Evolutionary conservation across 345 rosid species (phyloP), one percentile per base, ranked within the genome.

Genomic region (Citrus australasica): DNA sequence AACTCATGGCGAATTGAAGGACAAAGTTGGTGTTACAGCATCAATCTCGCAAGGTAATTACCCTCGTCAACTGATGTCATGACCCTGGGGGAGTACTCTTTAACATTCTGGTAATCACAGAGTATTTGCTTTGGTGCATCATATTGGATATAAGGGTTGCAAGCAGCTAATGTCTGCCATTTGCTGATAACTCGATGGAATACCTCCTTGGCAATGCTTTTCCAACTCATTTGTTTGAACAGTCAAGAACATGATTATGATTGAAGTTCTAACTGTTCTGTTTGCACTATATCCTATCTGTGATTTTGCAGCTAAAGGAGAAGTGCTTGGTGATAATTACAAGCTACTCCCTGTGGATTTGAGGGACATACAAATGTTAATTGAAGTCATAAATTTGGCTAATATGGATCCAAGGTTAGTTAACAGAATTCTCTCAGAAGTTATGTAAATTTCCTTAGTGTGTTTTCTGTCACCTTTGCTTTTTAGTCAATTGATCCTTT

Each of bases 271-370:
- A 7, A 40, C 28, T 70, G 42, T 76, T 76, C 67, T 69, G 30
- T 56, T 82, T 72, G 9, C 75, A 40, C 66, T 67, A 25, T 51
- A 48, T 73, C 42, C 33, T 27, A 8, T 75, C 21, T 79, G 32
- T 75, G 10, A 56, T 60, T 77, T 85, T 85, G 81, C 80, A 96
- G 99, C 90, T 83, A 89, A 90, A 69, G 99, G 99, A 75, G 95
- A 90, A 87, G 97, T 96, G 69, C 85, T 90, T 33, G 83, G 94
- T 84, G 97, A 94, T 46, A 88, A 89, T 76, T 96, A 96, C 93
- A 96, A 90, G 92, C 88, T 94, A 73, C 97, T 96, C 67, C 91
- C 98, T 9, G 90, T 89, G 85, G 98, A 94, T 85, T 84, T 94
- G 85, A 90, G 97, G 5, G 92, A 96, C 76, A 84, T 90, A 79